Percentiles rank a stretch among this genome's conserved stretches.
Conservation (phyloP, 2,329 filamentous ascomycete genomes). For the Samsoniella hepiali region DNA sequence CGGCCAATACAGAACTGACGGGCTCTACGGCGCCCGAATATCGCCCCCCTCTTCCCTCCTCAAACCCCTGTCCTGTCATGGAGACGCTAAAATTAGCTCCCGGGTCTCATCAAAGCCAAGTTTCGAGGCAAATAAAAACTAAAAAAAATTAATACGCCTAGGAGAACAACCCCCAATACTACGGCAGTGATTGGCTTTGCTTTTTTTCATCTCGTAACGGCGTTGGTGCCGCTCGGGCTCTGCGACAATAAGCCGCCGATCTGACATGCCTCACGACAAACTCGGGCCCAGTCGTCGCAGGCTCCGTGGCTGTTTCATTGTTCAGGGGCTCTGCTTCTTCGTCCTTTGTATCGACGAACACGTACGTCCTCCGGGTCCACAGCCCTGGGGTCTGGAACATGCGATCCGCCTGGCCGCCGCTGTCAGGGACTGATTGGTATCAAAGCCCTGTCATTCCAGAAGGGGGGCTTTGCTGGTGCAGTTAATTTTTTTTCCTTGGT, state of each 20-base stretch:
- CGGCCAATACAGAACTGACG: neutral
- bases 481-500: neutral
- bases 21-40: neutral
- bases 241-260: neutral
- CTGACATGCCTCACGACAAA: neutral
- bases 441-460: neutral
- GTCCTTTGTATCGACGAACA: slow-evolving; percentile 1
- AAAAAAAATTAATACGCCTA: too few relatives aligned
- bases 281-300: neutral
- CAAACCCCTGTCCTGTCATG: neutral
- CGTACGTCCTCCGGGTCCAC: slow-evolving; percentile 10
- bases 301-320: neutral
- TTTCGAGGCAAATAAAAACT: neutral
- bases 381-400: slow-evolving; percentile 5
- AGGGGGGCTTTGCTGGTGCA: neutral
- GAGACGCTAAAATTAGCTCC: slow-evolving; percentile 12
- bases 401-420: slow-evolving; percentile 1
- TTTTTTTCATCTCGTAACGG: neutral
- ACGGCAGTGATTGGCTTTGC: neutral
- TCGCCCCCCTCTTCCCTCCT: too few relatives aligned
- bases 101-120: slow-evolving; percentile 10
- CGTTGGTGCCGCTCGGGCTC: neutral
- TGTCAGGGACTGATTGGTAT: slow-evolving; percentile 14
- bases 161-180: neutral
- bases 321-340: neutral